A percentile compares a stretch with the other conserved stretches of the same genome.
Evolutionary conservation across 1,284 basidiomycete species (phyloP).

Genomic region (Tylopilus orsonianus): DNA sequence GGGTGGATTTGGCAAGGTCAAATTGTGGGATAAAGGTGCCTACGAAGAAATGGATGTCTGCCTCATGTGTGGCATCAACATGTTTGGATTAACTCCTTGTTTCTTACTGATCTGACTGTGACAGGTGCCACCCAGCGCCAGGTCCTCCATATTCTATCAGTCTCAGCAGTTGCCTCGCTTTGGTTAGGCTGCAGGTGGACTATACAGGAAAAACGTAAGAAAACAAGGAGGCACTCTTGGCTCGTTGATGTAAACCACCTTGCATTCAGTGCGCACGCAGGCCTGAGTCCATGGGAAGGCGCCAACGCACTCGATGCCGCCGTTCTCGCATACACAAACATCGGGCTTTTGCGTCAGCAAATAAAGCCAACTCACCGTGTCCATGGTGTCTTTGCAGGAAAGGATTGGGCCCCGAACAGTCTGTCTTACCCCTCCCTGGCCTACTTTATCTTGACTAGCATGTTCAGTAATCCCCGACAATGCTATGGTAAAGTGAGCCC

Average conservation of each 20-base stretch:
- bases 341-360: constrained; percentile 74
- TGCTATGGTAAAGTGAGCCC: constrained; percentile 56
- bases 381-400: constrained; percentile 64
- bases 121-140: constrained; percentile 62
- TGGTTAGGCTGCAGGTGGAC: constrained; percentile 49
- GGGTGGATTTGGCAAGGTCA: constrained; percentile 67
- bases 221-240: neutral
- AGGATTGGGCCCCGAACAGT: constrained; percentile 65
- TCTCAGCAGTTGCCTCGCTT: constrained; percentile 51
- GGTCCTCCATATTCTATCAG: constrained; percentile 53
- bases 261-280: constrained; percentile 58
- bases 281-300: constrained; percentile 72
- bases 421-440: constrained; percentile 1
- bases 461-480: constrained; percentile 74
- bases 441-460: neutral
- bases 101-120: neutral
- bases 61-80: constrained; percentile 47
- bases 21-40: constrained; percentile 59
- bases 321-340: constrained; percentile 67
- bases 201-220: constrained; percentile 59
- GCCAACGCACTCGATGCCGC: constrained; percentile 77
- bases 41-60: constrained; percentile 69
- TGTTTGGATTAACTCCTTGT: constrained; percentile 17
- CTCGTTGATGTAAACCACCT: neutral
- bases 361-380: constrained; percentile 60